Conservation (phyloP, 768 basidiomycete genomes). For the Tricholoma terreum region DNA sequence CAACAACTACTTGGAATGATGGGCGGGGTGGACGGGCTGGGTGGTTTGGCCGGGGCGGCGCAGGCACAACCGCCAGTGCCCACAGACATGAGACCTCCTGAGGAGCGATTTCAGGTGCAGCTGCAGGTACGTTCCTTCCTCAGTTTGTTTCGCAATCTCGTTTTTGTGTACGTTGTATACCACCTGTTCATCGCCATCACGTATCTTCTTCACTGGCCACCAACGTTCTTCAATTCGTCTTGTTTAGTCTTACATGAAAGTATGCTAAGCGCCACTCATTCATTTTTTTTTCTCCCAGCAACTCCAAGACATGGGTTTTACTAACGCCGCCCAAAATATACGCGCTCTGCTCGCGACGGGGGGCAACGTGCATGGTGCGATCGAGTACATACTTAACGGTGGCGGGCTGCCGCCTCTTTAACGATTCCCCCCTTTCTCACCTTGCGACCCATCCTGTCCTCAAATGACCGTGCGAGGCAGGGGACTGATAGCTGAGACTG, state of each 20-base stretch:
- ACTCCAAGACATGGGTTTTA: conserved; percentile 94
- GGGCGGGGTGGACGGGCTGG: conserved; percentile 21
- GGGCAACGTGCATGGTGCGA: conserved; percentile 89
- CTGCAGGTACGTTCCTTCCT: conserved; percentile 53
- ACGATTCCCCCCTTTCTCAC: too few relatives aligned
- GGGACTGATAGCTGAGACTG: too few relatives aligned
- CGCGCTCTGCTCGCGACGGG: conserved; percentile 86
- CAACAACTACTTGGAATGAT: conserved; percentile 39
- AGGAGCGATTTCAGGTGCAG: conserved; percentile 90
- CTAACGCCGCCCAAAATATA: conserved; percentile 85
- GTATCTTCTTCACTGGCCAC: not conserved
- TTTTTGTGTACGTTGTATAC: not conserved
- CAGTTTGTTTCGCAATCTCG: not conserved
- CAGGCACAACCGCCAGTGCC: conserved; percentile 43
- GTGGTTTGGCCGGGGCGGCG: conserved; percentile 25
- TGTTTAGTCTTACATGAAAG: not conserved
- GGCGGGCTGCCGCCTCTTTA: conserved; percentile 47
- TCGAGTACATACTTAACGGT: conserved; percentile 87
- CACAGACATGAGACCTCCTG: conserved; percentile 71
- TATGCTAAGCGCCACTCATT: not conserved
- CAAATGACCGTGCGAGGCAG: too few relatives aligned
- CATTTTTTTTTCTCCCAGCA: conserved; percentile 46
- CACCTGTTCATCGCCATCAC: not conserved
- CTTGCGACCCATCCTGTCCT: too few relatives aligned
- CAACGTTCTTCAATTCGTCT: too few relatives aligned